These are phyloP conservation scores for Thraustotheca clavata DNA, from an alignment of 352 stramenopile genomes.

Conservation along the genomic window DNA sequence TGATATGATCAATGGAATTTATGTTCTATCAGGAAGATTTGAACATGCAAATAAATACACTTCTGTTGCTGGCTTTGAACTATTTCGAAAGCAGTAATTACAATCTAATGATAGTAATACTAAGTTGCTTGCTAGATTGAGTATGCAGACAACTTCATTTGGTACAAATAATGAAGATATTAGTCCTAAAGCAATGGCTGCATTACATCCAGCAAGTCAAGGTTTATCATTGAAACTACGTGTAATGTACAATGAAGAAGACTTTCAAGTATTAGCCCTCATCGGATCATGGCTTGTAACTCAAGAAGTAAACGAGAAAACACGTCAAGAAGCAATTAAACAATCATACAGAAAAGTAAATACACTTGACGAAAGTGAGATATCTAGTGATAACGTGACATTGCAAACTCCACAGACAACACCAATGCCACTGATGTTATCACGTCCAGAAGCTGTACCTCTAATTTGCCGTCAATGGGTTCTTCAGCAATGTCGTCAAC, in stretches of 20 bases:
- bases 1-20: conserved; percentile 49
- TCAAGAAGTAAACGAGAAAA: conserved; percentile 32
- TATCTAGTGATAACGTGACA: conserved; percentile 34
- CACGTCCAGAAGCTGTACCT: conserved; percentile 32
- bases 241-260: conserved; percentile 30
- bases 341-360: conserved; percentile 8
- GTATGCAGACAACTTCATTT: conserved; percentile 32
- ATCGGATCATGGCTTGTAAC: conserved; percentile 51
- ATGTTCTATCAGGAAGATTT: conserved; percentile 48
- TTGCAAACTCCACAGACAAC: conserved; percentile 30
- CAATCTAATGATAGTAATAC: neutral
- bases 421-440: conserved; percentile 26
- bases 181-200: conserved; percentile 20
- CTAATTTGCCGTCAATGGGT: conserved; percentile 66
- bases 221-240: conserved; percentile 28
- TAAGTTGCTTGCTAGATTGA: conserved; percentile 33
- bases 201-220: conserved; percentile 26
- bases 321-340: conserved; percentile 1
- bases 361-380: conserved; percentile 9
- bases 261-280: conserved; percentile 54
- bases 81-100: conserved; percentile 49
- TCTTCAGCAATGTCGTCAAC: conserved; percentile 35
- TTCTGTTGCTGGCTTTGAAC: conserved; percentile 46
- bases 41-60: conserved; percentile 50
- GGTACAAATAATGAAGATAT: neutral